phyloP scores from a whole-genome alignment of 2,329 filamentous ascomycete genomes.

The Fulvia fulva region DNA sequence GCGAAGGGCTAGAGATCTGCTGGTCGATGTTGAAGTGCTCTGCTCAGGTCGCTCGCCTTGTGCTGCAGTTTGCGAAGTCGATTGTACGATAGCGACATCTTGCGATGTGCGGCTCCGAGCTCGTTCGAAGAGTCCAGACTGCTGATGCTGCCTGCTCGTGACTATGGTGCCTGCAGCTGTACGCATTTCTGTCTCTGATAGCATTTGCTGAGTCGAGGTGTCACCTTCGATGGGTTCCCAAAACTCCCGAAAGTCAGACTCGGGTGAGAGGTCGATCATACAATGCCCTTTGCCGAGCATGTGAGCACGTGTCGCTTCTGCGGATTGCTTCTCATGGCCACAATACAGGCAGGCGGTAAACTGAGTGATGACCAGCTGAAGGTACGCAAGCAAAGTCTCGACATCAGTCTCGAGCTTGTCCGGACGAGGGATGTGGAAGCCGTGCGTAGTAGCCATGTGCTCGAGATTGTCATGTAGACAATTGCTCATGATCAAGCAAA shows the following conservation, averaged over 20 bases:
- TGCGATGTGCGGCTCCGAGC: background rate
- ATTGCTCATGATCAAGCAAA: conserved; percentile 36
- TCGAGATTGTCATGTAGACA: conserved; percentile 38
- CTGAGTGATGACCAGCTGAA: conserved; percentile 47
- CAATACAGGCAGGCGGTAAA: conserved; percentile 53
- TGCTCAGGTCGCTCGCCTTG: background rate
- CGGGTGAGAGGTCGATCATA: conserved; percentile 20
- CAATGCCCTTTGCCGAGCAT: conserved; percentile 51
- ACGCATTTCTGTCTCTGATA: conserved; percentile 8
- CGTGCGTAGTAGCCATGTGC: conserved; percentile 51
- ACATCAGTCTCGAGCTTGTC: conserved; percentile 43
- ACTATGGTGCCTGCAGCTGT: conserved; percentile 6
- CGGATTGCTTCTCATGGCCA: conserved; percentile 41
- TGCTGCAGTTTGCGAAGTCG: conserved; percentile 3
- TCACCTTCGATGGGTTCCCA: conserved; percentile 5
- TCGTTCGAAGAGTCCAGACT: background rate
- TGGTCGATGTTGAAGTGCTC: background rate
- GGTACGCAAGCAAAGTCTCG: conserved; percentile 46
- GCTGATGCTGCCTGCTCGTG: conserved; percentile 1
- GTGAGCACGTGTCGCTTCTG: conserved; percentile 49
- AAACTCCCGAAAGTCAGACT: conserved; percentile 19
- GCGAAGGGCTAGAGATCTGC: conserved; percentile 9
- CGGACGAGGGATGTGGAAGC: conserved; percentile 32
- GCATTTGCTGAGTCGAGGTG: background rate
- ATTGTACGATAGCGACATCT: background rate